These are phyloP conservation scores for Phialemoniopsis sp. DNA, from an alignment of 2,329 filamentous ascomycete genomes.

Conservation along the genomic window DNA sequence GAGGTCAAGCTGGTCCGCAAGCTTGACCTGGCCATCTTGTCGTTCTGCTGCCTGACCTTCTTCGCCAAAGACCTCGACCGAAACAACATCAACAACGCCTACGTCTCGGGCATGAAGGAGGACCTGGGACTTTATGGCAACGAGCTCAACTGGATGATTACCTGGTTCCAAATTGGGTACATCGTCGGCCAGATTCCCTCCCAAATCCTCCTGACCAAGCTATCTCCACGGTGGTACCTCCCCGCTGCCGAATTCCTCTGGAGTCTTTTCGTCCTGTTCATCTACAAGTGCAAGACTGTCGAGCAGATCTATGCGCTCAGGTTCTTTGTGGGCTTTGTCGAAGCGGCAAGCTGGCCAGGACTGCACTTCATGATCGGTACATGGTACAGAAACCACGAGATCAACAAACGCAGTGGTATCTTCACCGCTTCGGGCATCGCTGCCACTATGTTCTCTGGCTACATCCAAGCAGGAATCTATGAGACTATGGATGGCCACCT, in stretches of 20 bases:
- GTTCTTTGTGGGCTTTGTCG: constrained; percentile 23
- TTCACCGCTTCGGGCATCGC: constrained; percentile 42
- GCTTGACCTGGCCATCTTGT: constrained; percentile 19
- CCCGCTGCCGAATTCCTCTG: constrained; percentile 17
- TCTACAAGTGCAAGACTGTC: constrained; percentile 14
- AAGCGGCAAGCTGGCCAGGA: constrained; percentile 14
- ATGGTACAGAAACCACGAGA: constrained; percentile 23
- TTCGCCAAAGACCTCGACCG: constrained; percentile 20
- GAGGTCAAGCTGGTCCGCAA: constrained; percentile 19
- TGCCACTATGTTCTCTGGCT: constrained; percentile 43
- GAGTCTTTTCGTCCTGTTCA: constrained; percentile 20
- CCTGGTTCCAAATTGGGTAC: constrained; percentile 21
- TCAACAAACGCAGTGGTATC: constrained; percentile 40
- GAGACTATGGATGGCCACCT: constrained; percentile 38
- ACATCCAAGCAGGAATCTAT: constrained; percentile 43
- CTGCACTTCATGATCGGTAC: constrained; percentile 20
- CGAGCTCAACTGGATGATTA: constrained; percentile 21
- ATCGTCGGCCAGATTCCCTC: constrained; percentile 23
- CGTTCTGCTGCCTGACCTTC: constrained; percentile 16
- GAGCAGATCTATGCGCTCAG: constrained; percentile 19
- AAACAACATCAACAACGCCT: constrained; percentile 21
- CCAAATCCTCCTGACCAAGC: constrained; percentile 14
- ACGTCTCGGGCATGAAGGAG: constrained; percentile 22
- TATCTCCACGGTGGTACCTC: constrained; percentile 15
- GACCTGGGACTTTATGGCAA: constrained; percentile 22